phyloP scores from a whole-genome alignment of 768 basidiomycete species.

The Boletus reticulatus region DNA sequence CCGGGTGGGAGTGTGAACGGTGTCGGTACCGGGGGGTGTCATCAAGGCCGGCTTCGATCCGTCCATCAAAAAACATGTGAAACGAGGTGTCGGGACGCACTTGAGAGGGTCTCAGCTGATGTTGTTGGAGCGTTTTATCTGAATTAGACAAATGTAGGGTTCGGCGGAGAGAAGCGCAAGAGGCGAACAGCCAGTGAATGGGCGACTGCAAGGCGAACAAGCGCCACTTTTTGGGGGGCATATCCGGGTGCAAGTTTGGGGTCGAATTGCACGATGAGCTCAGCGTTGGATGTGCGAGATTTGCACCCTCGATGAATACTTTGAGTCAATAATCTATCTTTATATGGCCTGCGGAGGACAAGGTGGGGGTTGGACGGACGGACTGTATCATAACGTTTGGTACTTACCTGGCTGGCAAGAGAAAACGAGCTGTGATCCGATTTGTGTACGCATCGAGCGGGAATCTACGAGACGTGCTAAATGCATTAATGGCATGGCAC shows the following conservation, averaged over 20 bases:
- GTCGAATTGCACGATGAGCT: neutral
- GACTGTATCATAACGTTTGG: neutral
- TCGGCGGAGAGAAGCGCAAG: conserved; percentile 2
- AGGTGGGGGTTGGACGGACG: conserved; percentile 10
- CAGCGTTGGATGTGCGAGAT: conserved; percentile 5
- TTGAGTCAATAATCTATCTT: conserved; percentile 10
- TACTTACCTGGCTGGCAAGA: conserved; percentile 1
- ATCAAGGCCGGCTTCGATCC: conserved; percentile 13
- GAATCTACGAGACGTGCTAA: conserved; percentile 25
- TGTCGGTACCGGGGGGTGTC: conserved; percentile 1
- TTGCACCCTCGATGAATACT: conserved; percentile 4
- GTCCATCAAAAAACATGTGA: conserved; percentile 11
- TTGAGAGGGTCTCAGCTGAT: conserved; percentile 9
- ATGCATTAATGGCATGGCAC: conserved; percentile 42
- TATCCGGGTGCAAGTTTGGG: neutral
- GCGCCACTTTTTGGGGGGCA: neutral
- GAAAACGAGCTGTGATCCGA: neutral
- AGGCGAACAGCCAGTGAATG: neutral
- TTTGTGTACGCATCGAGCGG: conserved; percentile 8
- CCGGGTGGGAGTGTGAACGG: conserved; percentile 4
- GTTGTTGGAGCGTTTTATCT: neutral
- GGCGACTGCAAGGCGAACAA: neutral
- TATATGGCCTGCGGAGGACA: conserved; percentile 3
- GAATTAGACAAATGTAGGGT: neutral
- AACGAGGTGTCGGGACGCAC: conserved; percentile 20